Percentiles rank a stretch among this genome's conserved stretches.
These are phyloP conservation scores for Starmerella bacillaris DNA, from an alignment of 805 yeast genomes.

Conservation along the genomic window DNA sequence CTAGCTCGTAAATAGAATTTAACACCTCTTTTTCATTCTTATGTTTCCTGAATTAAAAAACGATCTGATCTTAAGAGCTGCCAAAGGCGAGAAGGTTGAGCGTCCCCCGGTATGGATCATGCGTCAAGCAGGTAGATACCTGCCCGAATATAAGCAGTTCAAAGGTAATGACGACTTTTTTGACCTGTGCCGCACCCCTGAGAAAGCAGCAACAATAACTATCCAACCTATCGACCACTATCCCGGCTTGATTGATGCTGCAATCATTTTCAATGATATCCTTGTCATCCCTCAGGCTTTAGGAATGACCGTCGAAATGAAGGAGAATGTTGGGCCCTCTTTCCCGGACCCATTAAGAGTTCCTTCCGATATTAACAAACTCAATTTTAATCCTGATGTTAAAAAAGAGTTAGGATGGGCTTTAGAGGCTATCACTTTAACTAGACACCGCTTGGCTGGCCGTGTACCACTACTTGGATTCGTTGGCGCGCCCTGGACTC, in stretches of 20 bases:
- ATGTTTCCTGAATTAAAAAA: conserved; percentile 50
- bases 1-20: neutral
- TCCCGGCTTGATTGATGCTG: conserved; percentile 83
- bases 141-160: conserved; percentile 78
- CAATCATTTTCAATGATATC: conserved; percentile 89
- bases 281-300: conserved; percentile 94
- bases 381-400: conserved; percentile 46
- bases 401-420: conserved; percentile 79
- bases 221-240: conserved; percentile 88
- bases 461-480: conserved; percentile 89
- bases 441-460: conserved; percentile 73
- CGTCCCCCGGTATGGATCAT: conserved; percentile 68
- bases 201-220: conserved; percentile 80
- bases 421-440: conserved; percentile 74
- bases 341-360: conserved; percentile 74
- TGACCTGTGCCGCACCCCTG: conserved; percentile 89
- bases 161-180: conserved; percentile 78
- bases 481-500: conserved; percentile 96
- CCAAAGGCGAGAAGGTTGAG: conserved; percentile 75
- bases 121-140: conserved; percentile 20
- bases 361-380: conserved; percentile 31
- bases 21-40: neutral
- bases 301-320: conserved; percentile 89
- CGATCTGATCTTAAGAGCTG: conserved; percentile 82
- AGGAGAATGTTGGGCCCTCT: conserved; percentile 86